These are phyloP conservation scores for Scenedesmus sp. DNA, from an alignment of 163 green algal genomes.

Conservation along the genomic window DNA sequence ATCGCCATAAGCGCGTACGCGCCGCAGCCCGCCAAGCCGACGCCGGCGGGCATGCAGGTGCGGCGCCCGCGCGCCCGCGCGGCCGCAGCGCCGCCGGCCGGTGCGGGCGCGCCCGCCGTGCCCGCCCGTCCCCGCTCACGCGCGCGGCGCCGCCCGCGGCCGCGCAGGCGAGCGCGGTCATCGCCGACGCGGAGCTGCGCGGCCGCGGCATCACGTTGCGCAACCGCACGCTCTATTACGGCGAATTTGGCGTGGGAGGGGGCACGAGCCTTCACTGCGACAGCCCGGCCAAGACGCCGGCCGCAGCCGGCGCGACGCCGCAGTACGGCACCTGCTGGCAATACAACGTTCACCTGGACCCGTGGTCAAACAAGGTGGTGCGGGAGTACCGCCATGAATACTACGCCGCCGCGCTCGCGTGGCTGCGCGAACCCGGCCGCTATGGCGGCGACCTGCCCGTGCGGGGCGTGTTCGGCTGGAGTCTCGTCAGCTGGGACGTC, in stretches of 20 bases:
- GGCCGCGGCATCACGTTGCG: constrained; percentile 7
- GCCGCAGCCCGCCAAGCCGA: not conserved
- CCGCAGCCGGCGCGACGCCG: constrained; percentile 5
- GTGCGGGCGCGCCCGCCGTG: no score
- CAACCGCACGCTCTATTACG: constrained; percentile 17
- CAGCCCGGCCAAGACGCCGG: constrained; percentile 15
- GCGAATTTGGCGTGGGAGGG: constrained; percentile 31
- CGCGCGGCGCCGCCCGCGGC: no score
- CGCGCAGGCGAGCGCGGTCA: constrained; percentile 13
- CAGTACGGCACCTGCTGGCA: constrained; percentile 38
- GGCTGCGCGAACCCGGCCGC: constrained; percentile 7
- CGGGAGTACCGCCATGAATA: constrained; percentile 8
- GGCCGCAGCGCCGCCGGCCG: no score
- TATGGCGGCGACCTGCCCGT: not conserved
- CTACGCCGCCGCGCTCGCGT: constrained; percentile 30
- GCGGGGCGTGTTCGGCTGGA: constrained; percentile 38
- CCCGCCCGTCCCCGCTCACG: no score
- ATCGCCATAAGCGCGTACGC: constrained; percentile 35
- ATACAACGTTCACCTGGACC: constrained; percentile 29
- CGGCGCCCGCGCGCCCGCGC: no score
- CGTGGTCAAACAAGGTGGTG: constrained; percentile 1
- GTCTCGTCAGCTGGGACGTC: constrained; percentile 41
- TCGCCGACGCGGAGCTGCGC: constrained; percentile 14
- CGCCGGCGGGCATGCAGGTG: not conserved
- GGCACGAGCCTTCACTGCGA: constrained; percentile 35